These are phyloP conservation scores for Thielaviopsis musarum DNA, from an alignment of 2,329 filamentous ascomycete genomes.

Conservation along the genomic window DNA sequence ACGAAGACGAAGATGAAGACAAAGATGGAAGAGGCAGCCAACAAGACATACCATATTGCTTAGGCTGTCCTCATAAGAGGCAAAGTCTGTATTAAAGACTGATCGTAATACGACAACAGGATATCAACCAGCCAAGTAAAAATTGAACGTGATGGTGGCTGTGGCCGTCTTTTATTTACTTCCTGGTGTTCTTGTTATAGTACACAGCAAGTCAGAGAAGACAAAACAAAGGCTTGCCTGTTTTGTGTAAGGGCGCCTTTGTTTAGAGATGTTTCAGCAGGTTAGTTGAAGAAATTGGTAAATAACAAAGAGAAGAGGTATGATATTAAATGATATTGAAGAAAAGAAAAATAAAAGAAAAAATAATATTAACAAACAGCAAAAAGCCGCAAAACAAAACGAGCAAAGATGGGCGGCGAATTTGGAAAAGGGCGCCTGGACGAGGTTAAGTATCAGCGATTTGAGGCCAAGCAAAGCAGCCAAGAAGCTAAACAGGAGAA, in stretches of 20 bases:
- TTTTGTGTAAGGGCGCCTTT: neutral
- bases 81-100: slow-evolving; percentile 9
- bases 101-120: neutral
- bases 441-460: neutral
- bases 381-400: neutral
- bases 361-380: neutral
- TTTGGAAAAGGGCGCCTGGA: neutral
- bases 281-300: neutral
- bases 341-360: neutral
- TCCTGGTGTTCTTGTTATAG: neutral
- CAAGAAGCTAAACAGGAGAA: neutral
- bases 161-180: neutral
- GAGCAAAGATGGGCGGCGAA: neutral
- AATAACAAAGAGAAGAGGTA: neutral
- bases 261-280: neutral
- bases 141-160: neutral
- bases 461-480: neutral
- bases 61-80: neutral
- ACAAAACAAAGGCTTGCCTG: neutral
- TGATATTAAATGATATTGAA: neutral
- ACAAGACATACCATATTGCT: slow-evolving; percentile 20
- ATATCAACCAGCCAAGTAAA: neutral
- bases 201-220: neutral
- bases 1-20: neutral
- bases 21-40: neutral